These are phyloP conservation scores for Eudorina sp. DNA, from an alignment of 139 green algal species.

Conservation along the genomic window DNA sequence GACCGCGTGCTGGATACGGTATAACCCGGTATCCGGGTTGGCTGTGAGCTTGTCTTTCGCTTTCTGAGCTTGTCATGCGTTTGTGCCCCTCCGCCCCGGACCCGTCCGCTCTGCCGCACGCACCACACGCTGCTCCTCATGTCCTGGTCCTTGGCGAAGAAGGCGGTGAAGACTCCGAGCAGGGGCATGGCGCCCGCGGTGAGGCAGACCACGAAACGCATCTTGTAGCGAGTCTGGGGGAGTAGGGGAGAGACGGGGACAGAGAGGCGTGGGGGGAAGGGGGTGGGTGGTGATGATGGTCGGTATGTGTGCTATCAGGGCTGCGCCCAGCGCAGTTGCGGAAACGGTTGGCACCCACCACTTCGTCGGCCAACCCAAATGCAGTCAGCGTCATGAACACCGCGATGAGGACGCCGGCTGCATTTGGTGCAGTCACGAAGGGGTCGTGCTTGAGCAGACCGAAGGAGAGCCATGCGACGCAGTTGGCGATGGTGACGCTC, in stretches of 20 bases:
- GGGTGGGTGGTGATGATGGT: not conserved
- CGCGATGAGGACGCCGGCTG: conserved; percentile 59
- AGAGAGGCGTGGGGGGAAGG: not conserved
- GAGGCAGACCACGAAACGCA: conserved; percentile 67
- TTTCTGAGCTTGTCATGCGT: not conserved
- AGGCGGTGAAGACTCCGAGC: conserved; percentile 60
- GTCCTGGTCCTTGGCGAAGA: conserved; percentile 20
- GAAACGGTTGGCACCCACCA: conserved; percentile 40
- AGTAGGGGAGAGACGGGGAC: not conserved
- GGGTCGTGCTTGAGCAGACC: conserved; percentile 63
- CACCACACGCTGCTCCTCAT: conserved; percentile 54
- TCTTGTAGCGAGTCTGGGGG: conserved; percentile 56
- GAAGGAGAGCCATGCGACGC: conserved; percentile 71
- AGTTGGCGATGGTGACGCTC: conserved; percentile 68
- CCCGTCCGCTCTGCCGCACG: not conserved
- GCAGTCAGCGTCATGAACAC: conserved; percentile 67
- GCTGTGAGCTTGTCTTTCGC: too few species aligned
- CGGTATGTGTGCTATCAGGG: not conserved
- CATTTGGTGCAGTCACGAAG: conserved; percentile 65
- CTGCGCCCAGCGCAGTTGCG: not conserved
- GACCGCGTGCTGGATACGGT: too few species aligned
- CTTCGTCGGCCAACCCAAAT: conserved; percentile 63
- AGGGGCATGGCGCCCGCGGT: conserved; percentile 48
- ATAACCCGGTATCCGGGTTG: too few species aligned
- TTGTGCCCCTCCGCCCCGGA: not conserved